Conservation (phyloP, 2,329 filamentous ascomycete species). For the Dactylellina leptospora region DNA sequence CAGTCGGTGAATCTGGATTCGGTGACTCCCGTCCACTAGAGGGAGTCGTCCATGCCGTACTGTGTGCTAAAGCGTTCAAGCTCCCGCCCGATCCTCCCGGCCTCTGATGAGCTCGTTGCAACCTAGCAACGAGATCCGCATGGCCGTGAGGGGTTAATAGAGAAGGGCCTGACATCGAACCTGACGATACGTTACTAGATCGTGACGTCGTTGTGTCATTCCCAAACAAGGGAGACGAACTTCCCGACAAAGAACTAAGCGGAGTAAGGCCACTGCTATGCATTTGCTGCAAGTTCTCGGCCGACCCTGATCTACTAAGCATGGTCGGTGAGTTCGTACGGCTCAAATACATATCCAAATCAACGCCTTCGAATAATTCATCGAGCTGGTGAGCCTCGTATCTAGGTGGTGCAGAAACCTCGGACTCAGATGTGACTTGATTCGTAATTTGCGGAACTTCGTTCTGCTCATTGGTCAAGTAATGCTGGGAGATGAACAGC, state of each 20-base stretch:
- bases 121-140: slow-evolving; percentile 66
- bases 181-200: slow-evolving; percentile 43
- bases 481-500: slow-evolving; percentile 93
- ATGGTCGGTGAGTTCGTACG: slow-evolving; percentile 82
- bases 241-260: slow-evolving; percentile 44
- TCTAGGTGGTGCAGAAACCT: slow-evolving; percentile 81
- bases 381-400: slow-evolving; percentile 92
- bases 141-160: slow-evolving; percentile 63
- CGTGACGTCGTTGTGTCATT: slow-evolving; percentile 43
- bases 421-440: slow-evolving; percentile 65
- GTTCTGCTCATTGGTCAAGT: slow-evolving; percentile 87
- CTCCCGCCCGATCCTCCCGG: slow-evolving; percentile 62
- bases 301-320: slow-evolving; percentile 77
- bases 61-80: slow-evolving; percentile 64
- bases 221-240: slow-evolving; percentile 35
- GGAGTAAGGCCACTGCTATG: slow-evolving; percentile 58
- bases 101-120: slow-evolving; percentile 64
- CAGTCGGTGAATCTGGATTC: slow-evolving; percentile 19
- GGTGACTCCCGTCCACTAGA: slow-evolving; percentile 50
- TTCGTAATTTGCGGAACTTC: slow-evolving; percentile 74
- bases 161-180: slow-evolving; percentile 55
- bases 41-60: slow-evolving; percentile 65
- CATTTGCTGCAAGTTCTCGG: slow-evolving; percentile 78
- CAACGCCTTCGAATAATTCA: slow-evolving; percentile 86
- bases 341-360: slow-evolving; percentile 80